These are phyloP conservation scores for Cymbopogon citratus DNA, from an alignment of 176 grass and related monocot species.

Conservation along the genomic window DNA sequence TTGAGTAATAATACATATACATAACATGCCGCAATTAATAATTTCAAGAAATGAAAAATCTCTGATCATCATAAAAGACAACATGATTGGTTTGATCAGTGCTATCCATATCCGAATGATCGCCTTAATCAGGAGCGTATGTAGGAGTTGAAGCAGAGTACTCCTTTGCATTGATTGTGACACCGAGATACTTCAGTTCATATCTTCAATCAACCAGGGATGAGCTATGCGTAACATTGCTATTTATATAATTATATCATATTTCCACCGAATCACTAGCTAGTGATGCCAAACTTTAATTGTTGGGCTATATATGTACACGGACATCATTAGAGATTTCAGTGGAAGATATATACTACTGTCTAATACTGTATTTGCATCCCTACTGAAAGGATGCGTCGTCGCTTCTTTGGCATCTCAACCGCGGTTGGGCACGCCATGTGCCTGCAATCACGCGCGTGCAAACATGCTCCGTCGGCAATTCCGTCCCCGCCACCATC, in stretches of 20 bases:
- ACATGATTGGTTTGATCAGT: not conserved
- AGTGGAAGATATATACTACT: not conserved
- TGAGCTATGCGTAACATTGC: not conserved
- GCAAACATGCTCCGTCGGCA: not conserved
- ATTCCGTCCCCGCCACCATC: not conserved
- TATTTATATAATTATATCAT: not conserved
- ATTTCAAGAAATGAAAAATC: not conserved
- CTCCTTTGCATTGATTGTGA: not conserved
- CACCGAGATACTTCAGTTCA: not conserved
- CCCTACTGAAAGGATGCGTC: not conserved
- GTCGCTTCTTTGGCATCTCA: slow-evolving; percentile 2
- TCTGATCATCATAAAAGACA: not conserved
- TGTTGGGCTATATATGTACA: not conserved
- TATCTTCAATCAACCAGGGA: not conserved
- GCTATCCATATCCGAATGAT: not conserved
- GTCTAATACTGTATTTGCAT: not conserved
- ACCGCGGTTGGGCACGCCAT: not conserved
- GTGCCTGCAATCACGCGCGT: slow-evolving; percentile 24
- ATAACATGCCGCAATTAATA: not conserved
- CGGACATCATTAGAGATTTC: not conserved
- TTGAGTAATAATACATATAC: too few relatives aligned
- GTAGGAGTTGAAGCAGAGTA: not conserved
- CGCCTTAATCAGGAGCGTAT: not conserved
- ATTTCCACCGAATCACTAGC: not conserved
- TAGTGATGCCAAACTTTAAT: not conserved